These are phyloP conservation scores for Acephala macrosclerotiorum DNA, from an alignment of 2,329 filamentous ascomycete species.

Conservation along the genomic window DNA sequence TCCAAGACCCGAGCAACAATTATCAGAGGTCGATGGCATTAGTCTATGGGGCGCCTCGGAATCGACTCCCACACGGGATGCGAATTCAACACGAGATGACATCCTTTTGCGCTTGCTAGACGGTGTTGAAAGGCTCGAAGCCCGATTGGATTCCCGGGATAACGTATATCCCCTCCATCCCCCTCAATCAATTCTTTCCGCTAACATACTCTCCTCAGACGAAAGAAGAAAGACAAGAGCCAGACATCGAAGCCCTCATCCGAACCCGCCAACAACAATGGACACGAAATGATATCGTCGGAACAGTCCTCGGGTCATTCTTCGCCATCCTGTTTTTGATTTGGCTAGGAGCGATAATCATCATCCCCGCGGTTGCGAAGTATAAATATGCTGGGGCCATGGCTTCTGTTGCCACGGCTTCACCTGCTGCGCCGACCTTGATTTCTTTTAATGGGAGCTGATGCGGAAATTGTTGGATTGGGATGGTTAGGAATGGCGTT, in stretches of 20 bases:
- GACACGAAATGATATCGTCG: neutral
- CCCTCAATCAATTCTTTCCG: neutral
- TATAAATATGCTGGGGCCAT: constrained; percentile 1
- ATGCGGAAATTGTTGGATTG: neutral
- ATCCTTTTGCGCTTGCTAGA: constrained; percentile 2
- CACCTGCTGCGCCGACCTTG: neutral
- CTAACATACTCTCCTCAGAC: neutral
- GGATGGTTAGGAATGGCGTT: neutral
- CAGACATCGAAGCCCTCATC: constrained; percentile 7
- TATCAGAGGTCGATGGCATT: constrained; percentile 12
- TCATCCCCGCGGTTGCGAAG: constrained; percentile 2
- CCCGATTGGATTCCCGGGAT: neutral
- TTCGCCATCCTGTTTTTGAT: neutral
- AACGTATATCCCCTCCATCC: neutral
- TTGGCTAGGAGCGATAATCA: neutral
- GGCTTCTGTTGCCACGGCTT: neutral
- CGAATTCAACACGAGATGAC: neutral
- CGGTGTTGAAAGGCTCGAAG: constrained; percentile 4
- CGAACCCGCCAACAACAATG: neutral
- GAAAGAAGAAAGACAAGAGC: neutral
- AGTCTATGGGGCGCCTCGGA: constrained; percentile 11
- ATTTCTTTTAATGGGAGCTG: neutral
- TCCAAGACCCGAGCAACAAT: constrained; percentile 43
- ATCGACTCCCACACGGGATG: neutral
- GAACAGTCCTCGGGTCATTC: neutral